Conservation (phyloP, 805 yeast genomes). For the Candida dajiaensis region DNA sequence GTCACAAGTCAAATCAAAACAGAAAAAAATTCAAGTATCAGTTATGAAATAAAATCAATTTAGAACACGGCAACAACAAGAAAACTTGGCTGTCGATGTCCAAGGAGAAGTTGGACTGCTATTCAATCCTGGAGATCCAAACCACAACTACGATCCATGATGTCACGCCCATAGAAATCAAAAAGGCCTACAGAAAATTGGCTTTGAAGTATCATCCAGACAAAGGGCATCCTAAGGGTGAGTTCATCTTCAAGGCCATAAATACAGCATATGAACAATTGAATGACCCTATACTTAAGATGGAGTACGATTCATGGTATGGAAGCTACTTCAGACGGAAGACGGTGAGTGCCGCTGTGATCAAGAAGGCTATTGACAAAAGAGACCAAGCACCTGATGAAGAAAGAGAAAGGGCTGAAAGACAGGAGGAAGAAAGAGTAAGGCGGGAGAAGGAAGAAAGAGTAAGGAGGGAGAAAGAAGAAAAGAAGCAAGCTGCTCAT, state of each 20-base stretch:
- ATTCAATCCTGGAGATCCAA: conserved; percentile 7
- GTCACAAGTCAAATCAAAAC: too few species aligned
- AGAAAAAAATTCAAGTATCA: too few species aligned
- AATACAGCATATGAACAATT: conserved; percentile 13
- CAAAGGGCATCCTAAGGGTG: conserved; percentile 40
- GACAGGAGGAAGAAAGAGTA: conserved; percentile 2
- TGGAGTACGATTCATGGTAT: conserved; percentile 17
- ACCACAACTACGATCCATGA: background rate
- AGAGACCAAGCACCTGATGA: background rate
- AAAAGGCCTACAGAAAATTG: conserved; percentile 66
- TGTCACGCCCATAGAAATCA: conserved; percentile 35
- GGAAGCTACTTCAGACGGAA: conserved; percentile 5
- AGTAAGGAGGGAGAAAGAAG: conserved; percentile 5
- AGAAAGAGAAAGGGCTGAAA: conserved; percentile 2
- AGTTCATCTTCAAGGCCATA: conserved; percentile 13
- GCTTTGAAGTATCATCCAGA: conserved; percentile 76
- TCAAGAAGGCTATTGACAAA: background rate
- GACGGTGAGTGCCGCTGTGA: conserved; percentile 1
- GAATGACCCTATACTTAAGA: background rate
- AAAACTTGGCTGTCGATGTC: background rate
- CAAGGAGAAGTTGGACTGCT: conserved; percentile 4
- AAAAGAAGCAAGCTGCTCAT: background rate
- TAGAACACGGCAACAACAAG: too few species aligned
- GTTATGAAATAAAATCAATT: too few species aligned
- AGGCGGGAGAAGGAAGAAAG: conserved; percentile 2